Conservation (phyloP, 352 stramenopile genomes). For the Phytopythium litorale region DNA sequence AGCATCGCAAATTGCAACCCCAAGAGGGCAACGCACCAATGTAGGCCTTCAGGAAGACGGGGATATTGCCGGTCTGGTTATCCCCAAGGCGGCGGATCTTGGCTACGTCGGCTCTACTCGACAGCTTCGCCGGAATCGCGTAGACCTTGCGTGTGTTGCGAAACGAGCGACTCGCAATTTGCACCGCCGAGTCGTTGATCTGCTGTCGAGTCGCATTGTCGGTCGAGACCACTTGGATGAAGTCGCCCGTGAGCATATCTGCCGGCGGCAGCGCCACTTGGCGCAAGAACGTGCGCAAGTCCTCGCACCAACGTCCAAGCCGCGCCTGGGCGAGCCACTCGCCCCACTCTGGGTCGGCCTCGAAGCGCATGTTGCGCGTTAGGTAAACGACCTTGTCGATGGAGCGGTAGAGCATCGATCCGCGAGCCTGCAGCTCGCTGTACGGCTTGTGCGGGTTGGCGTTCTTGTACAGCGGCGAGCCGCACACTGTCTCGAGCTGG, state of each 20-base stretch:
- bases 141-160: background rate
- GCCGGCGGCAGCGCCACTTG: background rate
- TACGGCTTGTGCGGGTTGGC: background rate
- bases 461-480: constrained; percentile 7
- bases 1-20: no score
- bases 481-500: constrained; percentile 7
- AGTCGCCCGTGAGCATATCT: background rate
- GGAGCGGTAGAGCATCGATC: constrained; percentile 5
- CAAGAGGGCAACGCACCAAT: constrained; percentile 3
- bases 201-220: background rate
- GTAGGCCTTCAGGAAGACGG: constrained; percentile 9
- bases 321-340: constrained; percentile 12
- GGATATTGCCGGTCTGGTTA: constrained; percentile 6
- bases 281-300: constrained; percentile 2
- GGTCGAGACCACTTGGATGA: constrained; percentile 10
- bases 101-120: background rate
- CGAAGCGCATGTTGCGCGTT: constrained; percentile 18
- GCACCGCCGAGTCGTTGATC: background rate
- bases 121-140: background rate
- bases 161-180: background rate
- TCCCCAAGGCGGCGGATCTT: background rate
- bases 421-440: constrained; percentile 2
- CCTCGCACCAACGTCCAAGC: constrained; percentile 4
- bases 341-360: constrained; percentile 14
- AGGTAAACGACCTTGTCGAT: constrained; percentile 21